Evolutionary conservation across 768 basidiomycete genomes (phyloP), one percentile per base, ranked within the genome.

Genomic region (Plicaturopsis crispa): DNA sequence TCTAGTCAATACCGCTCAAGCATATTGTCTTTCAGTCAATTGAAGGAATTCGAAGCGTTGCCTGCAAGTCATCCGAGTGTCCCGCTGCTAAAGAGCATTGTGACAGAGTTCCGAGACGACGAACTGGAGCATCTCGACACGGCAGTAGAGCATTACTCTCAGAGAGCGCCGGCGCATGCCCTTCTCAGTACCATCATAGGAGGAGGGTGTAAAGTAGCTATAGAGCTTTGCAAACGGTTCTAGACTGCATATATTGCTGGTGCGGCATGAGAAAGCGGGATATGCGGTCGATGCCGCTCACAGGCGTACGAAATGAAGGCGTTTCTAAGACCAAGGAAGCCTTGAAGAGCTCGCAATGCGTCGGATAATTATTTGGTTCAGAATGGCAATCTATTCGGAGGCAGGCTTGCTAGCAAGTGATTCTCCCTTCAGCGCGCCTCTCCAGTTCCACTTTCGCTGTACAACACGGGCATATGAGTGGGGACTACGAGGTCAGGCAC

Each of bases 41-140:
- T 97, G 35, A 75, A 76, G 50, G 79, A 82, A 22, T 64, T 94
- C 48, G 74, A 79, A 42, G 60, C 64, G 2, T 54, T 87, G 24
- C 72, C 76, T 2, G 62, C 70, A 2, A 67, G 75, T 21, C 88
- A 94, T 53, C 80, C 86, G 0, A 93, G 90, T 43, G 66, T 94
- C 24, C 73, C 80, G 1, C 59, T 92, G 19, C 63, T 96, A 41
- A 74, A 67, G 45, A 69, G 77, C 4, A 71, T 93, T 33, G 73
- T 93, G 35, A 65, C 62, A 36, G 93, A 96, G 56, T 84, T 97
- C 54, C 68, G 91, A 46, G 91, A 97, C 59, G 93, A 98, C 50
- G 93, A 98, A 52, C 70, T 97, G 13, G 92, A 91, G 53, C 93
- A 98, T 57, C 68, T 97, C 40, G 86, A 96, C 49, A 86, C 81